Base-by-base conservation (phyloP, 352 stramenopile genomes). In the Hyaloperonospora brassicae region DNA sequence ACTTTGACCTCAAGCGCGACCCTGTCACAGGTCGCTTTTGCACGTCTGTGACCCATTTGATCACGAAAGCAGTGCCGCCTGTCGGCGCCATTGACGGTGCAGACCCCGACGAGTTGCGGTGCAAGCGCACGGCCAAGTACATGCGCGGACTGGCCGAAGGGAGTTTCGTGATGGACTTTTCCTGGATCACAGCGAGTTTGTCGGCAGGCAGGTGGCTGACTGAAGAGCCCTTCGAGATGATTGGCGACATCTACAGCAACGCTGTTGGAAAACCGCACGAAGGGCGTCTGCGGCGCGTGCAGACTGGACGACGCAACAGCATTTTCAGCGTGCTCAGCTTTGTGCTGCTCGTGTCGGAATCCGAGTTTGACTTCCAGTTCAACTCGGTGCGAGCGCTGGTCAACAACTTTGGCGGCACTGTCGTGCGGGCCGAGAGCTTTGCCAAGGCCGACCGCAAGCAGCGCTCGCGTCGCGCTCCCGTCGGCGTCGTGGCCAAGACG, bases 41-140 rank as follows among this genome's bases (percentile, higher is more conserved):
- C 27, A 83, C 79, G 0, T 86, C 76, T 1, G 78, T 89, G 34
- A 93, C 82, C 24, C 79, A 89, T 61, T 49, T 89, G 31, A 79
- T 94, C 60, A 87, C 82, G 8, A 88, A 86, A 51, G 61, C 76
- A 10, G 70, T 82, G 2, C 47, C 61, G 2, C 50, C 55, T 43
- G 61, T 72, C 3, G 57, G 61, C 10, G 46, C 44, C 21, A 43
- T 53, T 7, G 40, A 6, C 40, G 50, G 45, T 0, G 43, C 50
- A 9, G 47, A 50, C 2, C 17, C 52, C 0, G 13, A 62, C 24
- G 57, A 71, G 8, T 48, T 76, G 30, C 79, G 82, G 24, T 94
- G 84, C 53, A 87, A 88, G 48, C 80, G 84, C 22, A 94, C 80
- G 0, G 76, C 76, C 53, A 93, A 91, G 66, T 92, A 90, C 66